Evolutionary conservation across 148 eudicot species (phyloP).

Genomic region (Drosera capensis): DNA sequence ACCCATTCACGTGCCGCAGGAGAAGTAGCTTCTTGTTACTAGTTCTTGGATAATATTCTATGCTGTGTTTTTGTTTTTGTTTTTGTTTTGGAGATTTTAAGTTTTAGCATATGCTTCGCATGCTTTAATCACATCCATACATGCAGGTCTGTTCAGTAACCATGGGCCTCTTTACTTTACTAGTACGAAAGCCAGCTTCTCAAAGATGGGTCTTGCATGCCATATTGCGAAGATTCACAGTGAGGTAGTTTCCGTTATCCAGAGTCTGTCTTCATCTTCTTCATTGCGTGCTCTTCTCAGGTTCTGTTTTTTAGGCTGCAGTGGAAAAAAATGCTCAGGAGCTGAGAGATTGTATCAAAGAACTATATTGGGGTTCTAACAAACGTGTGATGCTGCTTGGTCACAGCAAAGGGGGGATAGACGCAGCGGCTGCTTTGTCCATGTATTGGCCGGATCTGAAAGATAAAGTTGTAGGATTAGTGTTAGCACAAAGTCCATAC

Average conservation of each 20-base stretch:
- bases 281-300: no score
- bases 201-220: constrained; percentile 88
- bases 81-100: background rate
- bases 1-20: no score
- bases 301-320: constrained; percentile 49
- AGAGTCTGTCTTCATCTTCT: constrained; percentile 4
- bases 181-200: constrained; percentile 58
- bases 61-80: background rate
- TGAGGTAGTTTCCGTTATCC: constrained; percentile 40
- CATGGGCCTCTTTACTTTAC: constrained; percentile 93
- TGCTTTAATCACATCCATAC: background rate
- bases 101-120: background rate
- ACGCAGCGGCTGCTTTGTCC: constrained; percentile 90
- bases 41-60: background rate
- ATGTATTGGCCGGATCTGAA: constrained; percentile 91
- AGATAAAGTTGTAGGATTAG: constrained; percentile 92
- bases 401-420: constrained; percentile 98
- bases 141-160: constrained; percentile 92
- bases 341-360: constrained; percentile 79
- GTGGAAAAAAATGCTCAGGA: constrained; percentile 87
- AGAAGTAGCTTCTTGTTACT: no score
- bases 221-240: constrained; percentile 99
- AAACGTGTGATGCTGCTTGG: constrained; percentile 84
- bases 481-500: constrained; percentile 91
- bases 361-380: constrained; percentile 81